Evolutionary conservation across 2,329 filamentous ascomycete genomes (phyloP), one percentile per base, ranked within the genome.

Genomic region (Pseudohalonectria lignicola): DNA sequence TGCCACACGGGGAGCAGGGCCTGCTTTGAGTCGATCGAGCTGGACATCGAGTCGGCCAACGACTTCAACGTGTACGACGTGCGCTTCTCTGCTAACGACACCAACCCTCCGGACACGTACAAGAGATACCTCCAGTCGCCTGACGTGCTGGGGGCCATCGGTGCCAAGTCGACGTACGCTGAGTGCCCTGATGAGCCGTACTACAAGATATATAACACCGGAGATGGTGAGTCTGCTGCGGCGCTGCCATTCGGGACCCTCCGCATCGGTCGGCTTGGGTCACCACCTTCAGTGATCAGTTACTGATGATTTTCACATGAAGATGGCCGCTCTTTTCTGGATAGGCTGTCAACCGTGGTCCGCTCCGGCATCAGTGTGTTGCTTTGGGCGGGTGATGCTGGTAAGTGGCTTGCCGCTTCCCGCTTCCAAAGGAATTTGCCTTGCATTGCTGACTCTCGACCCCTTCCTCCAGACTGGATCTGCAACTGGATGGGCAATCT

Each of bases 401-500:
- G 56, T 56, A 41, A 46, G 49, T 40, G 16, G 25, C 32, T 2
- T 45, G 41, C 16, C 48, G 42, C 19, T 4, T 34, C 17, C n/a
- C 7, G 12, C 11, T 9, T 17, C 8, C 37, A 28, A 17, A 30
- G 8, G 25, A 26, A 15, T 2, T 31, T 31, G 3, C 15, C n/a
- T n/a, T n/a, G n/a, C n/a, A n/a, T n/a, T n/a, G n/a, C n/a, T n/a
- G n/a, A n/a, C n/a, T n/a, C 23, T 26, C 23, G 23, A 12, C 8
- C 12, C 36, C 26, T 26, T 12, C 21, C 10, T 9, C 38, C 43
- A 49, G 72, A 77, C 46, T 75, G 63, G 55, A 71, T 74, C 38
- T 76, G 70, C 47, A 76, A 76, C 52, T 75, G 70, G 66, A 54
- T 67, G 21, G 72, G 72, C n/a, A 63, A 59, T 23, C 56, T 67